Evolutionary conservation across 345 rosid genomes (phyloP).

Genomic region (Eucalyptus virginea): DNA sequence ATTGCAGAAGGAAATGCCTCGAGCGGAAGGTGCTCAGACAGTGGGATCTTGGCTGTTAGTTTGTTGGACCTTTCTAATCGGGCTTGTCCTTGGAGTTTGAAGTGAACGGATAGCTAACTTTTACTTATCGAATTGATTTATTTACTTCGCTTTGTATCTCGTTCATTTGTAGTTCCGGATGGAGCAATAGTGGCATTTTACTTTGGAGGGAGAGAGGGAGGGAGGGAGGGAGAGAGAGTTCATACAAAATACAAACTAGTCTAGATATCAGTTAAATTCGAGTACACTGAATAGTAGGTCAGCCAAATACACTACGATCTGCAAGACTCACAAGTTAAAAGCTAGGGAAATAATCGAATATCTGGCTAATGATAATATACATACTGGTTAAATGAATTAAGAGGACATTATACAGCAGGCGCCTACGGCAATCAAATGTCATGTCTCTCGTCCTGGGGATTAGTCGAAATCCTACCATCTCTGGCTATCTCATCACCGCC

Average conservation of each 20-base stretch:
- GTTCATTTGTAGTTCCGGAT: neutral
- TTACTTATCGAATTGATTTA: neutral
- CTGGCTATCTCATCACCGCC: neutral
- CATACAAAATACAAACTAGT: neutral
- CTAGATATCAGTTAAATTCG: neutral
- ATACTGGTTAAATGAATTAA: neutral
- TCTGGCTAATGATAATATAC: neutral
- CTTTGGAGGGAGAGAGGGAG: neutral
- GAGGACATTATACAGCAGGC: neutral
- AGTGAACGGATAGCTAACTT: neutral
- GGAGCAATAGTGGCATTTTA: neutral
- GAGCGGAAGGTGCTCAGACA: neutral
- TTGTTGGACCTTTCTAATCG: neutral
- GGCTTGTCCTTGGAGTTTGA: neutral
- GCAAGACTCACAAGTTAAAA: neutral
- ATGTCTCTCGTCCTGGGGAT: neutral
- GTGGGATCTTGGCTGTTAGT: neutral
- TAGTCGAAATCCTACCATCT: neutral
- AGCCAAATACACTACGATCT: neutral
- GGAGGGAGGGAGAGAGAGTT: neutral
- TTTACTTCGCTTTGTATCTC: neutral
- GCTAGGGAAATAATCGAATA: neutral
- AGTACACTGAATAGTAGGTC: neutral
- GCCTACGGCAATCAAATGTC: neutral
- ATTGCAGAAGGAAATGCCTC: neutral